phyloP scores from a whole-genome alignment of 2,329 filamentous ascomycete genomes.

The Neoarthrinium moseri region DNA sequence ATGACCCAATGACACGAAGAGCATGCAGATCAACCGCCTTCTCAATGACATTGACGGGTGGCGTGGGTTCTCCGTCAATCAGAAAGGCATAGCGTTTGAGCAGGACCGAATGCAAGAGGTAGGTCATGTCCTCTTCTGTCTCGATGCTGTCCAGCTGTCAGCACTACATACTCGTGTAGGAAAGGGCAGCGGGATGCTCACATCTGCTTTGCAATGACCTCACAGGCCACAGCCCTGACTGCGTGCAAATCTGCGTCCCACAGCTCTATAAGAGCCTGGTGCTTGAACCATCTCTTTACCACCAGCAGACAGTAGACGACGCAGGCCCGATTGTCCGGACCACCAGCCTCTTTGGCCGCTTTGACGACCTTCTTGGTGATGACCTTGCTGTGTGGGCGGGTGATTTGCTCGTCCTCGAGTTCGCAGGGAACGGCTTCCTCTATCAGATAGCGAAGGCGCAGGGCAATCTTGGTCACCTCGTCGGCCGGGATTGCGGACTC shows the following conservation, averaged over 20 bases:
- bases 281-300: constrained; percentile 70
- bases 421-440: constrained; percentile 90
- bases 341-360: constrained; percentile 80
- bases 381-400: constrained; percentile 77
- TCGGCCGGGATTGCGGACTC: constrained; percentile 69
- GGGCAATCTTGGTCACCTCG: constrained; percentile 85
- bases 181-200: constrained; percentile 26
- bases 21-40: constrained; percentile 92
- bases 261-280: constrained; percentile 76
- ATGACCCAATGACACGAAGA: constrained; percentile 81
- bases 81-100: constrained; percentile 87
- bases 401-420: constrained; percentile 73
- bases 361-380: constrained; percentile 78
- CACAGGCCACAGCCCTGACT: constrained; percentile 77
- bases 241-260: constrained; percentile 89
- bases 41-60: constrained; percentile 85
- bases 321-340: constrained; percentile 70
- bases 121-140: constrained; percentile 72
- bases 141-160: constrained; percentile 64
- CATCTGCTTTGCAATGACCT: constrained; percentile 84
- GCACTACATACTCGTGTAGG: background rate
- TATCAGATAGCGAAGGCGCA: constrained; percentile 87
- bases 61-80: constrained; percentile 67
- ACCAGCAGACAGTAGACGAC: constrained; percentile 83
- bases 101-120: constrained; percentile 77